phyloP scores from a whole-genome alignment of 768 basidiomycete genomes.

The Psilocybe tampanensis region DNA sequence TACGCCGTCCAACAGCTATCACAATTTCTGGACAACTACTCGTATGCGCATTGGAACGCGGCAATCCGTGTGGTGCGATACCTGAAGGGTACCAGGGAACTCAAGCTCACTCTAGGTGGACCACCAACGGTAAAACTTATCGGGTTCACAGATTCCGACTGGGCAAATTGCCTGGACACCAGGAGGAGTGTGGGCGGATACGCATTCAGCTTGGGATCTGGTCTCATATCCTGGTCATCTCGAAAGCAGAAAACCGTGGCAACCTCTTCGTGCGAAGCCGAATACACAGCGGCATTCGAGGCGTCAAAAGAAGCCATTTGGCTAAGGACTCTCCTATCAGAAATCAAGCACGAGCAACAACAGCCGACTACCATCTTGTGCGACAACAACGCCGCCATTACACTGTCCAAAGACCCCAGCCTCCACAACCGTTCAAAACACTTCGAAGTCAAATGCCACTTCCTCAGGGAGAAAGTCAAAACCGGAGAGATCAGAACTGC shows the following conservation, averaged over 20 bases:
- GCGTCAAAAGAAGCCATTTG: constrained; percentile 25
- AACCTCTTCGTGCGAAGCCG: constrained; percentile 37
- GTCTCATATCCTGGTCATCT: constrained; percentile 31
- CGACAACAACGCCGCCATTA: constrained; percentile 42
- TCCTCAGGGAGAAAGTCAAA: constrained; percentile 34
- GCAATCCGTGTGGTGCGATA: constrained; percentile 24
- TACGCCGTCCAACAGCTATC: constrained; percentile 17
- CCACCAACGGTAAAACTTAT: constrained; percentile 17
- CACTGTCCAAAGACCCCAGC: constrained; percentile 32
- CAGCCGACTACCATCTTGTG: constrained; percentile 17
- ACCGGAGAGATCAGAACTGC: constrained; percentile 23
- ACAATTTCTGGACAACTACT: constrained; percentile 30
- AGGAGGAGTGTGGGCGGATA: constrained; percentile 23
- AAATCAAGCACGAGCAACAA: constrained; percentile 5
- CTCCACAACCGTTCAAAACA: constrained; percentile 44
- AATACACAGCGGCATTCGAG: constrained; percentile 43
- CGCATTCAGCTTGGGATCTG: constrained; percentile 23
- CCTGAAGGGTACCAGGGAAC: constrained; percentile 19
- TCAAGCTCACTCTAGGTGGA: constrained; percentile 18
- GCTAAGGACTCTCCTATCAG: constrained; percentile 13
- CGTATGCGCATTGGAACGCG: constrained; percentile 26
- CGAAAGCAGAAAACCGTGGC: constrained; percentile 35
- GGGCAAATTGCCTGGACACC: constrained; percentile 27
- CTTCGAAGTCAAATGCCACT: constrained; percentile 43
- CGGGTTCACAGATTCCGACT: constrained; percentile 28